Evolutionary conservation across 257 asterid species (phyloP), one percentile per base, ranked within the genome.

Genomic region (Nicotiana otophora): DNA sequence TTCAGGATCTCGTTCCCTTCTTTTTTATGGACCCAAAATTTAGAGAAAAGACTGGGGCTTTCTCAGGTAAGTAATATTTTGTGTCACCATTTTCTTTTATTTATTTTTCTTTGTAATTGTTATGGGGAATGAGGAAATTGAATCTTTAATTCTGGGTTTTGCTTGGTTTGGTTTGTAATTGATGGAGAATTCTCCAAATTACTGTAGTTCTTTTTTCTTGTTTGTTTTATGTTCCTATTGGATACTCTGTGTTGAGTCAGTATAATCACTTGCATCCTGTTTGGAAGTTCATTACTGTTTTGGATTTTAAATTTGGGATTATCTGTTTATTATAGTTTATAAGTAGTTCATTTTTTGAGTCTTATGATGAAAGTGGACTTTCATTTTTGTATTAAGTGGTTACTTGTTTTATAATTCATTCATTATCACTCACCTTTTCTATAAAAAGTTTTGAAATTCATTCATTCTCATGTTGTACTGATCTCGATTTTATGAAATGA

Each of bases 1-100:
- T 77, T 48, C 91, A 95, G 98, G 96, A 91, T 84, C 86, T 90
- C 54, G 80, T 86, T 84, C 91, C 94, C 19, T 87, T 84, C 84
- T 85, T 91, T 81, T 86, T 90, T 85, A 81, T 81, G 58, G 87
- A 85, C 76, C 86, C 51, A 42, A 42, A 81, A 15, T 48, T 89
- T 64, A 81, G 89, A 20, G 88, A 86, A 68, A 87, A 46, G 68
- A 58, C 88, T 48, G 85, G 84, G 46, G 74, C 23, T 86, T 87
- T 82, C 84, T 86, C 95, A 70, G 97, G 98, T 94, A 82, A 89
- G 66, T 60, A 53, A 12, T 53, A 14, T 82, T 9, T 4, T 9
- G 51, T 36, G n/a, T 7, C 19, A 74, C 63, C 80, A 63, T 68
- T 66, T 81, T 87, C 57, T 1, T 19, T 81, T 78, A 7, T 62